phyloP scores from a whole-genome alignment of 495 filamentous ascomycete species.

The Penicillium dipodomyicola region DNA sequence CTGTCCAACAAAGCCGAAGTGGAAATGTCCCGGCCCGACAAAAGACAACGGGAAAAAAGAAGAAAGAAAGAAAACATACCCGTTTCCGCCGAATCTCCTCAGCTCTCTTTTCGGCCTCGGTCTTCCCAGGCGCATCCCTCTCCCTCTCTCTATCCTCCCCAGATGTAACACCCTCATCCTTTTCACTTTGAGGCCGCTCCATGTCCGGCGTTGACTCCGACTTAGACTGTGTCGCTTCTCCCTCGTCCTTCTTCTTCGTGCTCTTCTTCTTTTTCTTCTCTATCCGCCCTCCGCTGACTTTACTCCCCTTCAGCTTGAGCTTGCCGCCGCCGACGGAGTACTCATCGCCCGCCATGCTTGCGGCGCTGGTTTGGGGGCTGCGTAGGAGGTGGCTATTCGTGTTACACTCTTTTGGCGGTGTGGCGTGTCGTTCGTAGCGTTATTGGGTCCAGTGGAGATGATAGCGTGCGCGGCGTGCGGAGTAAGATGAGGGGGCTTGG shows the following conservation, averaged over 20 bases:
- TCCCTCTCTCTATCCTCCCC: conserved; percentile 4
- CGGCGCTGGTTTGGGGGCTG: neutral
- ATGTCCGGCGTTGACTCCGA: conserved; percentile 1
- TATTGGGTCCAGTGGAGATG: neutral
- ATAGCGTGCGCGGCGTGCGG: conserved; percentile 19
- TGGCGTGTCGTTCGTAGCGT: neutral
- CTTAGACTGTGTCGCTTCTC: conserved; percentile 2
- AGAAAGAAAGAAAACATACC: conserved; percentile 53
- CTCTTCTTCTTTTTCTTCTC: conserved; percentile 62
- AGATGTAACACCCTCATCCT: conserved; percentile 10
- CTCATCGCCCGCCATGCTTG: conserved; percentile 50
- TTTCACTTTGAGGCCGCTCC: conserved; percentile 3
- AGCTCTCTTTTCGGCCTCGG: conserved; percentile 77
- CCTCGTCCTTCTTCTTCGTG: conserved; percentile 46
- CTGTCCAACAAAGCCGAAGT: conserved; percentile 10
- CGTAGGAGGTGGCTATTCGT: neutral
- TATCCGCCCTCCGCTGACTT: conserved; percentile 50
- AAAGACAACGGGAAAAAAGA: neutral
- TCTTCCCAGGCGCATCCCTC: conserved; percentile 55
- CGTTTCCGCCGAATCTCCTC: conserved; percentile 77
- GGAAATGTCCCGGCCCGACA: neutral
- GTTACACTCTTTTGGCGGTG: neutral
- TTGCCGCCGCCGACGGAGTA: conserved; percentile 66
- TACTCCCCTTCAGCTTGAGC: conserved; percentile 77
- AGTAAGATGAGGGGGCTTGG: conserved; percentile 19